Evolutionary conservation across 2,329 filamentous ascomycete species (phyloP), one percentile per base, ranked within the genome.

Genomic region (Xylariaceae sp.): DNA sequence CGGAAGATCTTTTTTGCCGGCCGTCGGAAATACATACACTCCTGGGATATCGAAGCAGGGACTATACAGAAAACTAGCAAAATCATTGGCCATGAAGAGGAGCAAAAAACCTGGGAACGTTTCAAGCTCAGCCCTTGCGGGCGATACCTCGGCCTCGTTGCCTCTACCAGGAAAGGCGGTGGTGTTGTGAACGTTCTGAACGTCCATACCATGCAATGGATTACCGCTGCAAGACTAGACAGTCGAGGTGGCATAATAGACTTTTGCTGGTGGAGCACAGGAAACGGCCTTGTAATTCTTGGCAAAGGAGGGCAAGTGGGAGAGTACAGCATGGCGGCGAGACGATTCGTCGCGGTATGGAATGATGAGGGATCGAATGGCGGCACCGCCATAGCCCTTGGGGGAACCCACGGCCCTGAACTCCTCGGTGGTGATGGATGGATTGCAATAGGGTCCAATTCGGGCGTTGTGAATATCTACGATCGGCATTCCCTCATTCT

Each of bases 391-490:
- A 74, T 99, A 47, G 81, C 84, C 2, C 77, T 97, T 3, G 92
- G 94, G 32, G 88, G 87, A 1, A 75, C 76, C 27, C 75, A 75
- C 62, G 85, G 85, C 0, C 80, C 84, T 9, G 64, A 66, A 4
- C 70, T 71, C 40, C 72, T 91, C 4, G 92, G 91, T 22, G 85
- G 85, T 4, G 89, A 96, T 69, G 79, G 89, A 50, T 99, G 91
- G 90, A 82, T 96, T 12, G 90, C 89, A 1, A 75, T 96, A 39
- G 94, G 94, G 11, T 91, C 87, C 51, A 87, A 82, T 56, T 90
- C 83, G 54, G 94, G 94, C 51, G 88, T 99, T 50, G 83, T 95
- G 49, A 97, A 97, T 68, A 78, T 99, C 53, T 99, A 99, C 72
- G 90, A 97, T 66, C 86, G 94, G 5, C 75, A 80, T 55, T 75